Conservation (phyloP, 352 stramenopile genomes). For the Phytopythium oedochilum region DNA sequence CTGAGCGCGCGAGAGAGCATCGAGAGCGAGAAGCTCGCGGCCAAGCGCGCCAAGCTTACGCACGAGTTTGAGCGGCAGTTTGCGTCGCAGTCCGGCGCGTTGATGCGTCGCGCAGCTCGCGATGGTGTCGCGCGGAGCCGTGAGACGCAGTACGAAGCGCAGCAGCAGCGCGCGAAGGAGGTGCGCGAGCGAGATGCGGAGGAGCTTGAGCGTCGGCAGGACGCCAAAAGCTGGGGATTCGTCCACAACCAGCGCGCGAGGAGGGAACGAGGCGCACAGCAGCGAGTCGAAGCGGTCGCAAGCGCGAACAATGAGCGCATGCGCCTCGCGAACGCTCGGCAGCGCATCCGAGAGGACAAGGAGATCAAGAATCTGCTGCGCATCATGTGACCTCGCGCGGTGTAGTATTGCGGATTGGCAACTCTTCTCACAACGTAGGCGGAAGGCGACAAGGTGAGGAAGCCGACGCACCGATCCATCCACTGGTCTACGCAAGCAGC, state of each 20-base stretch:
- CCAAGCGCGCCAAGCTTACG: conserved; percentile 36
- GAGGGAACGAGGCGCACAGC: conserved; percentile 15
- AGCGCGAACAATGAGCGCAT: conserved; percentile 17
- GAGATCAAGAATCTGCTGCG: conserved; percentile 65
- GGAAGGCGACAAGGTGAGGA: no score
- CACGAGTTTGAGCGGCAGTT: conserved; percentile 50
- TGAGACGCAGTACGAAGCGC: conserved; percentile 13
- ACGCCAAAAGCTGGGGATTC: conserved; percentile 71
- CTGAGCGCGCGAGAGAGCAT: conserved; percentile 32
- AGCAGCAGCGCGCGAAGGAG: conserved; percentile 17
- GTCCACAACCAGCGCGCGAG: conserved; percentile 51
- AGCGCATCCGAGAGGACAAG: conserved; percentile 56
- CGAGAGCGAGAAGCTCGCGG: conserved; percentile 42
- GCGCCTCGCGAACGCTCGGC: conserved; percentile 17
- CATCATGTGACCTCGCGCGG: conserved; percentile 32
- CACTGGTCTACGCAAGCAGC: conserved; percentile 48
- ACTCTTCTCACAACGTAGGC: not conserved
- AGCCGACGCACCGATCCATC: no score
- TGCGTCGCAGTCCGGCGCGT: conserved; percentile 46
- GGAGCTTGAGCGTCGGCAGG: conserved; percentile 29
- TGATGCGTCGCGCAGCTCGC: conserved; percentile 60
- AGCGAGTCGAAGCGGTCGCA: conserved; percentile 16
- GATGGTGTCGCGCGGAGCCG: conserved; percentile 22
- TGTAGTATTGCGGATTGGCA: not conserved
- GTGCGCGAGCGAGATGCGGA: conserved; percentile 33